phyloP scores from a whole-genome alignment of 1,139 yeast genomes.

The Hansenula sp. region DNA sequence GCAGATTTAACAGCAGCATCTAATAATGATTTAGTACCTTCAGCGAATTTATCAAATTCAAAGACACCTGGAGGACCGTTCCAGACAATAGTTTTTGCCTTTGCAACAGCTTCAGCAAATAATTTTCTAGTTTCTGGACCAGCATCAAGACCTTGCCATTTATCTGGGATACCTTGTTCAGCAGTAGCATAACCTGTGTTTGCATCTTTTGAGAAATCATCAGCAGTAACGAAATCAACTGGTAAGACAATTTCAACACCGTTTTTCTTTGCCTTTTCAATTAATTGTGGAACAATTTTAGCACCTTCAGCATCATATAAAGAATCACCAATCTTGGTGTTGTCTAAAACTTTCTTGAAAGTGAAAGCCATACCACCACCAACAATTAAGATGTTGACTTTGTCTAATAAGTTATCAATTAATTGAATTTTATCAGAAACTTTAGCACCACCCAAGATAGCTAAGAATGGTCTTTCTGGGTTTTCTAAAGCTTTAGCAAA shows the following conservation, averaged over 20 bases:
- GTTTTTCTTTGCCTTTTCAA: slow-evolving; percentile 93
- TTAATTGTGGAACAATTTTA: slow-evolving; percentile 81
- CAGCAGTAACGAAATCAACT: slow-evolving; percentile 91
- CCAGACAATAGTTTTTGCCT: slow-evolving; percentile 97
- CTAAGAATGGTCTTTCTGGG: slow-evolving; percentile 96
- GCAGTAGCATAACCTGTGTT: slow-evolving; percentile 75
- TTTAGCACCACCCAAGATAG: slow-evolving; percentile 98
- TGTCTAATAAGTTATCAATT: slow-evolving; percentile 92
- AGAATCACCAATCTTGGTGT: slow-evolving; percentile 83
- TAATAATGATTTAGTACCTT: slow-evolving; percentile 84
- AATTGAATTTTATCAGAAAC: slow-evolving; percentile 96
- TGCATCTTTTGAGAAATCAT: slow-evolving; percentile 89
- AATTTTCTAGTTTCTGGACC: slow-evolving; percentile 83
- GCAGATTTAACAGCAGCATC: slow-evolving; percentile 85
- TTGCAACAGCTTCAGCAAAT: slow-evolving; percentile 73
- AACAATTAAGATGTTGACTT: slow-evolving; percentile 85
- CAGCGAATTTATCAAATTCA: slow-evolving; percentile 86
- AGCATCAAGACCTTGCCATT: slow-evolving; percentile 91
- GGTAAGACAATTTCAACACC: slow-evolving; percentile 89
- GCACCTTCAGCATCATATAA: slow-evolving; percentile 90
- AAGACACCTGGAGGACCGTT: slow-evolving; percentile 99
- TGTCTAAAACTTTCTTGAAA: slow-evolving; percentile 86
- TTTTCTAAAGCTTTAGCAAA: slow-evolving; percentile 96
- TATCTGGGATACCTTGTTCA: slow-evolving; percentile 85
- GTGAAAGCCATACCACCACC: slow-evolving; percentile 99